Conservation (phyloP, 208 protist genomes). For the Trypanosoma grayi region DNA sequence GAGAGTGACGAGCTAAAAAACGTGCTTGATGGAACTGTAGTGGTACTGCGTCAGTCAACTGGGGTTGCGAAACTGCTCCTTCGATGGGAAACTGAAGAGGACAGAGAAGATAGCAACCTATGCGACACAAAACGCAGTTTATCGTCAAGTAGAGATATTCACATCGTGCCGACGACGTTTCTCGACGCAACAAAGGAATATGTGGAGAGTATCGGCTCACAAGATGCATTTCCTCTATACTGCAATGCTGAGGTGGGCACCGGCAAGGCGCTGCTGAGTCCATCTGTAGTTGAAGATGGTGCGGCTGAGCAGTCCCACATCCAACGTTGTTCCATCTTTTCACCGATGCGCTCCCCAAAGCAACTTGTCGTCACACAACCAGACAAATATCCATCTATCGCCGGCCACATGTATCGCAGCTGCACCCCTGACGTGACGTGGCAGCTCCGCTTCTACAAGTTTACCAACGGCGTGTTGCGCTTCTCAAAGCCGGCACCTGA, state of each 20-base stretch:
- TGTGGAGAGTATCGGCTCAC: no score
- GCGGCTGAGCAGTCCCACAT: no score
- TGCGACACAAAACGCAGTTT: no score
- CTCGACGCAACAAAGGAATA: no score
- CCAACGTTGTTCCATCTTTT: no score
- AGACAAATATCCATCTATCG: not conserved
- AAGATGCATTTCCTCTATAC: not conserved
- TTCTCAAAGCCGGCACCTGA: slow-evolving; percentile 5
- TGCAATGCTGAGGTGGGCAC: not conserved
- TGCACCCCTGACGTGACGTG: slow-evolving; percentile 7
- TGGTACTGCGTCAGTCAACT: not conserved
- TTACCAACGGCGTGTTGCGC: slow-evolving; percentile 10
- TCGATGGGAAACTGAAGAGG: not conserved
- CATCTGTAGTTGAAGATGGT: no score
- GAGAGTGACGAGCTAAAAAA: not conserved
- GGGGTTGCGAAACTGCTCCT: not conserved
- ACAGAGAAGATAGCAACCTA: not conserved
- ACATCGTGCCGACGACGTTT: no score
- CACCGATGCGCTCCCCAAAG: not conserved
- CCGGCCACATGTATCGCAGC: slow-evolving; percentile 15
- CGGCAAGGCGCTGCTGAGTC: no score
- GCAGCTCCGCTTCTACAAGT: slow-evolving; percentile 20
- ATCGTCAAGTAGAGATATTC: no score
- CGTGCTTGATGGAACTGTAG: not conserved
- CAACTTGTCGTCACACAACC: not conserved